These are phyloP conservation scores for Pochonia chlamydosporia DNA, from an alignment of 2,329 filamentous ascomycete genomes.

Conservation along the genomic window DNA sequence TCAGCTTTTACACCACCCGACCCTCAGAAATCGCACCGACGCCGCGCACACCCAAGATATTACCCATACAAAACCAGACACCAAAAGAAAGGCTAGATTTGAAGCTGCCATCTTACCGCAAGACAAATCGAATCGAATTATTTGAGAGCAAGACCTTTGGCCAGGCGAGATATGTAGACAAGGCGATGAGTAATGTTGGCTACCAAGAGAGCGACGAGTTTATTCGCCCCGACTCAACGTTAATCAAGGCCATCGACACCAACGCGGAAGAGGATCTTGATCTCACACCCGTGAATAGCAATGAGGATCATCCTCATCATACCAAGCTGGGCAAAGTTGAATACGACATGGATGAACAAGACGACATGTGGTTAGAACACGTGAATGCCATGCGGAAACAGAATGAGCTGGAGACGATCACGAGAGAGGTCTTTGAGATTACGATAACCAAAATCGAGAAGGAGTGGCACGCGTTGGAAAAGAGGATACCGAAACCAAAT, in stretches of 20 bases:
- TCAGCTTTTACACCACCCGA: constrained; percentile 48
- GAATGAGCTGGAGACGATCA: constrained; percentile 74
- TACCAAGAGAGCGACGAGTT: constrained; percentile 95
- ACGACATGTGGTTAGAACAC: constrained; percentile 89
- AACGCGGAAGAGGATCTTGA: constrained; percentile 56
- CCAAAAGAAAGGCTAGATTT: constrained; percentile 75
- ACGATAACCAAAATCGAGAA: constrained; percentile 99
- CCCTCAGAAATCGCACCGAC: constrained; percentile 35
- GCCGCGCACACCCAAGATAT: constrained; percentile 56
- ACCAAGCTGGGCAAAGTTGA: constrained; percentile 73
- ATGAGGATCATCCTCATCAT: constrained; percentile 24
- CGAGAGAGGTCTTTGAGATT: constrained; percentile 91
- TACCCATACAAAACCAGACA: constrained; percentile 74
- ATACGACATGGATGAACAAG: constrained; percentile 99
- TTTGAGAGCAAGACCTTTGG: constrained; percentile 83
- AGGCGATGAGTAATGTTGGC: constrained; percentile 91
- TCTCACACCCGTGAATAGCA: constrained; percentile 24
- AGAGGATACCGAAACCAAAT: constrained; percentile 93
- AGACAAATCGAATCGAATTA: constrained; percentile 70
- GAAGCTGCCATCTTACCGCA: constrained; percentile 68
- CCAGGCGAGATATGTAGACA: constrained; percentile 87
- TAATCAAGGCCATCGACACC: constrained; percentile 59
- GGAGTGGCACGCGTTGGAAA: constrained; percentile 94
- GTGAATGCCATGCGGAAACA: constrained; percentile 73
- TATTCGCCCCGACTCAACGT: constrained; percentile 65